Conservation (phyloP, 2,329 filamentous ascomycete genomes). For the Colletotrichum agaves region DNA sequence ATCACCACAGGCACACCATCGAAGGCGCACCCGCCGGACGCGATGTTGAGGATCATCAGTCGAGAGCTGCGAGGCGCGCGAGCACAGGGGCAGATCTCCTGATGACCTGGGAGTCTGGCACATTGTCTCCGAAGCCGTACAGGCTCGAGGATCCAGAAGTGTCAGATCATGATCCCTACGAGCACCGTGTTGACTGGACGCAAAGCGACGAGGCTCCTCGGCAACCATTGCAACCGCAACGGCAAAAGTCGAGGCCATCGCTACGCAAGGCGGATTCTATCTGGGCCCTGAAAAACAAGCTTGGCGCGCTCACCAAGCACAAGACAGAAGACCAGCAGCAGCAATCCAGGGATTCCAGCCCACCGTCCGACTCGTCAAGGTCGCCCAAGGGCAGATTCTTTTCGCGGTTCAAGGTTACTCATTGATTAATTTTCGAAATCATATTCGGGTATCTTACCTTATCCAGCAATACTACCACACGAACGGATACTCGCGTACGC, state of each 20-base stretch:
- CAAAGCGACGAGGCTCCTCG: slow-evolving; percentile 61
- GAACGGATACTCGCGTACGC: slow-evolving; percentile 15
- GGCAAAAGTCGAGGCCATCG: slow-evolving; percentile 41
- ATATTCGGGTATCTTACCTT: not conserved
- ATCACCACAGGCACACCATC: slow-evolving; percentile 47
- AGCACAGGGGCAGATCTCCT: slow-evolving; percentile 50
- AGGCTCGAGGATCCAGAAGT: slow-evolving; percentile 42
- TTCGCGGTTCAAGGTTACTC: slow-evolving; percentile 51
- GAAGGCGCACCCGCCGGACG: slow-evolving; percentile 40
- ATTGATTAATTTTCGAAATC: not conserved
- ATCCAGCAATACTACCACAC: not conserved
- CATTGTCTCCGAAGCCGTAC: slow-evolving; percentile 20
- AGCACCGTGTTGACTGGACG: slow-evolving; percentile 66
- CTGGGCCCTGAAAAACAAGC: slow-evolving; percentile 58
- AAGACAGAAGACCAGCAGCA: slow-evolving; percentile 42
- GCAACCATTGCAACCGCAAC: slow-evolving; percentile 38
- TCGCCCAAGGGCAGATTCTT: slow-evolving; percentile 53
- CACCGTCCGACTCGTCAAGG: slow-evolving; percentile 37
- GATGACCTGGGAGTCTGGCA: slow-evolving; percentile 35
- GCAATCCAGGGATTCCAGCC: slow-evolving; percentile 24
- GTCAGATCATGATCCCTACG: slow-evolving; percentile 41
- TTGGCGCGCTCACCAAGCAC: slow-evolving; percentile 49
- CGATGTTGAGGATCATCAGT: slow-evolving; percentile 34
- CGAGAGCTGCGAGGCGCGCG: slow-evolving; percentile 45
- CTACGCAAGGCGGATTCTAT: slow-evolving; percentile 60